These are phyloP conservation scores for Prunella vulgaris DNA, from an alignment of 257 asterid species.

Conservation along the genomic window DNA sequence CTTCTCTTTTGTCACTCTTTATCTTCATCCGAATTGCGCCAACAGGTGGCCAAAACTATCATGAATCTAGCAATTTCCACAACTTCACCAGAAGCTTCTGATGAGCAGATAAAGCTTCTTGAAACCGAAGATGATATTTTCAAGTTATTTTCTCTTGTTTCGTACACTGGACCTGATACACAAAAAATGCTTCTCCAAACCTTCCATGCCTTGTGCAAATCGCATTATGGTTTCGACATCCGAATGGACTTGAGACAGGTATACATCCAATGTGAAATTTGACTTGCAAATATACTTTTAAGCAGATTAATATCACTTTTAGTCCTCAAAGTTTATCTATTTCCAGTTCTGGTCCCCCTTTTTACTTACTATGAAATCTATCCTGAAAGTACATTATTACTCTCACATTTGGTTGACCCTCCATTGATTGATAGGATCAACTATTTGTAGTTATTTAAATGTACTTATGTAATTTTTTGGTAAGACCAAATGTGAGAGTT, in stretches of 20 bases:
- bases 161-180: conserved; percentile 26
- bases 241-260: conserved; percentile 42
- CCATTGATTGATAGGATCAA: too few species aligned
- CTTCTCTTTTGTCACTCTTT: conserved; percentile 37
- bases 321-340: too few species aligned
- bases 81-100: conserved; percentile 27
- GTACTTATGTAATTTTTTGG: too few species aligned
- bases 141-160: conserved; percentile 41
- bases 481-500: too few species aligned
- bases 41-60: conserved; percentile 35
- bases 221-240: conserved; percentile 31
- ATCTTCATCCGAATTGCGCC: conserved; percentile 25
- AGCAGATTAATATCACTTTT: too few species aligned
- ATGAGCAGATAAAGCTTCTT: conserved; percentile 26
- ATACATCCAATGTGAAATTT: background rate
- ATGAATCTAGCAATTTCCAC: conserved; percentile 36
- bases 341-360: too few species aligned
- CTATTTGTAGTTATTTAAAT: too few species aligned
- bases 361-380: too few species aligned
- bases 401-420: too few species aligned
- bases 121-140: conserved; percentile 37
- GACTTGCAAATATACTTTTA: background rate
- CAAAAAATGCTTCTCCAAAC: conserved; percentile 36
- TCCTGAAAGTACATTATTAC: too few species aligned
- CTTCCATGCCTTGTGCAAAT: conserved; percentile 39